Evolutionary conservation across 257 asterid genomes (phyloP).

Genomic region (Forsythia viridissima): DNA sequence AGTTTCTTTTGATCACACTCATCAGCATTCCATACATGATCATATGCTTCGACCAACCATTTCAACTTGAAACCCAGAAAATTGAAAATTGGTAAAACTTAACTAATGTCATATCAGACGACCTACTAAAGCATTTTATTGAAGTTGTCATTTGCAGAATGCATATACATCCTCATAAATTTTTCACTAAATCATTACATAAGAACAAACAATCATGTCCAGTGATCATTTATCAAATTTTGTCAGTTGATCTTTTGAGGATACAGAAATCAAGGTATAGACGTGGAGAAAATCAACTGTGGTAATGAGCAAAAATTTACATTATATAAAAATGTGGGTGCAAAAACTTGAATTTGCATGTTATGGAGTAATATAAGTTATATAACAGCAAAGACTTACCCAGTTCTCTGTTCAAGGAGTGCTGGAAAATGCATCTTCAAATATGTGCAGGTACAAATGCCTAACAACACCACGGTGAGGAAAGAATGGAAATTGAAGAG

Average conservation of each 20-base stretch:
- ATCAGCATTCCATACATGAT: conserved; percentile 5
- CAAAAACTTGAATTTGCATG: not conserved
- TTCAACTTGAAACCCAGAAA: not conserved
- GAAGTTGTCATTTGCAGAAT: not conserved
- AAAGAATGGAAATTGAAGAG: conserved; percentile 94
- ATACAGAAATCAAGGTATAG: not conserved
- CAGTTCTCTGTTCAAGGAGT: conserved; percentile 88
- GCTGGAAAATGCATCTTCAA: conserved; percentile 91
- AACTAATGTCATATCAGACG: no score
- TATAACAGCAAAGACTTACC: conserved; percentile 44
- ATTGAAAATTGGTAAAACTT: not conserved
- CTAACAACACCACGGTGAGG: conserved; percentile 82
- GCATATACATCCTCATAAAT: not conserved
- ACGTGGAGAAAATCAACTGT: not conserved
- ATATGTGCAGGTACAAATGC: conserved; percentile 89
- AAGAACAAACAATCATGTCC: not conserved
- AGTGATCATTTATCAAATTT: not conserved
- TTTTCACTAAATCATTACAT: not conserved
- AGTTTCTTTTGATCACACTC: not conserved
- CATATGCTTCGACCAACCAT: not conserved
- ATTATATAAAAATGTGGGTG: not conserved
- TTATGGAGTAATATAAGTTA: not conserved
- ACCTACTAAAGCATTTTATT: not conserved
- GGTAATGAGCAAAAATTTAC: not conserved
- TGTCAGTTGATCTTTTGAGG: not conserved